Evolutionary conservation across 257 asterid genomes (phyloP).

Genomic region (Fraxinus cuspidata): DNA sequence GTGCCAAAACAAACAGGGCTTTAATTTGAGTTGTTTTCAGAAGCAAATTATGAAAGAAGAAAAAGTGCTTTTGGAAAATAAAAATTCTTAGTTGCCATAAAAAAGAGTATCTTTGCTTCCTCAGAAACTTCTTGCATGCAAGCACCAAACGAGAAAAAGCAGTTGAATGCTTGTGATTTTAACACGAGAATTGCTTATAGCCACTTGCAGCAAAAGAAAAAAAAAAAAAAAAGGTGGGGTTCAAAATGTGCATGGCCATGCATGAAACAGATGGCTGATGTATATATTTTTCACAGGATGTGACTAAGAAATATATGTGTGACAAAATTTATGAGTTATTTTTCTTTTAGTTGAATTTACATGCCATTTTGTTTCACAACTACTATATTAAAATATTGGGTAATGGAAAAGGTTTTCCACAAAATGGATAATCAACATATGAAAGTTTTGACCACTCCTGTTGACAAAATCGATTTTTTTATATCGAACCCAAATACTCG

Average conservation of each 20-base stretch:
- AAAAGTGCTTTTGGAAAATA: not conserved
- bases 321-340: not conserved
- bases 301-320: not conserved
- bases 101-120: not conserved
- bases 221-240: not conserved
- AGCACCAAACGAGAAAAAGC: not conserved
- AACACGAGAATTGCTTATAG: not conserved
- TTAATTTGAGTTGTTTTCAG: slow-evolving; percentile 10
- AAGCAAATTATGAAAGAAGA: not conserved
- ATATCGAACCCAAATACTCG: not conserved
- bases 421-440: too few relatives aligned
- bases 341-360: not conserved
- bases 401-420: too few relatives aligned
- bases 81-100: not conserved
- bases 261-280: not conserved
- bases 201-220: slow-evolving; percentile 2
- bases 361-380: too few relatives aligned
- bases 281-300: not conserved
- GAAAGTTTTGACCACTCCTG: too few relatives aligned
- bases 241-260: not conserved
- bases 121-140: not conserved
- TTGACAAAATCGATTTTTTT: not conserved
- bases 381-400: too few relatives aligned
- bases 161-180: not conserved
- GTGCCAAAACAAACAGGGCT: not conserved